phyloP scores from a whole-genome alignment of 2,329 filamentous ascomycete genomes.

The Stachybotrys chartarum region DNA sequence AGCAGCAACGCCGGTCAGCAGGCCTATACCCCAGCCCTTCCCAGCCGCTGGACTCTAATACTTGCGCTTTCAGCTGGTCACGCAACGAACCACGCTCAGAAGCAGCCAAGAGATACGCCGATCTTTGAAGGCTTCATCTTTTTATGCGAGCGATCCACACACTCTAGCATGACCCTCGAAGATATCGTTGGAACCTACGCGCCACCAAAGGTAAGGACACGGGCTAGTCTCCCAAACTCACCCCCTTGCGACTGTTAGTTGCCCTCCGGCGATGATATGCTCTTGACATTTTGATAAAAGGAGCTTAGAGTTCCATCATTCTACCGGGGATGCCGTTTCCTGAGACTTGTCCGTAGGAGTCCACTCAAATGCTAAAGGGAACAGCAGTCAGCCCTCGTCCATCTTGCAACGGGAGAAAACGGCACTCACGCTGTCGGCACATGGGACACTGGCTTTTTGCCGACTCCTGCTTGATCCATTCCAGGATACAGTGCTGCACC shows the following conservation, averaged over 20 bases:
- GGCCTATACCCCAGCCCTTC: no score
- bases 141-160: no score
- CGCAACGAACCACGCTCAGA: no score
- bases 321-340: constrained; percentile 18
- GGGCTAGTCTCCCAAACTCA: neutral
- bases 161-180: no score
- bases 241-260: neutral
- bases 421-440: constrained; percentile 78
- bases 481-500: constrained; percentile 80
- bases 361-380: constrained; percentile 32
- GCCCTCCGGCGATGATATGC: no score
- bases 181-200: neutral
- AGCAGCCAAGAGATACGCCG: no score
- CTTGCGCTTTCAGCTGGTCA: no score
- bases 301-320: constrained; percentile 8
- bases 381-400: constrained; percentile 5
- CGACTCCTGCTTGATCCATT: constrained; percentile 93
- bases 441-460: constrained; percentile 94
- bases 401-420: neutral
- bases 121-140: no score
- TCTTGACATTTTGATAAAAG: neutral
- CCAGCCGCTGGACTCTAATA: no score
- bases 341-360: constrained; percentile 21
- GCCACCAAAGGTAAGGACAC: neutral
- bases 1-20: no score